A percentile compares a stretch with the other conserved stretches of the same genome.
phyloP scores from a whole-genome alignment of 2,329 filamentous ascomycete species.

The Stagonosporopsis rhizophila region DNA sequence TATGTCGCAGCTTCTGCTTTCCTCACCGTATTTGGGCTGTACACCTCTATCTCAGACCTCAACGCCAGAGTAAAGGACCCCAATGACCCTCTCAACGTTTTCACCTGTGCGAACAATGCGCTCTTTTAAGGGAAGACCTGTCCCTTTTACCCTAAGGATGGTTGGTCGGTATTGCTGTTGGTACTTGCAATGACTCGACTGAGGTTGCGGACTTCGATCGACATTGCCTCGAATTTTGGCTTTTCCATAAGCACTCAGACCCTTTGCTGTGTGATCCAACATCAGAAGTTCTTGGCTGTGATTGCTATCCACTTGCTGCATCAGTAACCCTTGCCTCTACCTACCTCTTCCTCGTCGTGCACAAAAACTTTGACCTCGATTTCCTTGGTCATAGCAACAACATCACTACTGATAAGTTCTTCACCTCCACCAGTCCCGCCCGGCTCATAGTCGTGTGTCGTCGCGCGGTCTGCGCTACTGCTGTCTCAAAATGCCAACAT shows the following conservation, averaged over 20 bases:
- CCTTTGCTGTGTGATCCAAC: too few species aligned
- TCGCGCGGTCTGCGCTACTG: not conserved
- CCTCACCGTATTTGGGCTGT: slow-evolving; percentile 9
- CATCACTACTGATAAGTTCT: slow-evolving; percentile 14
- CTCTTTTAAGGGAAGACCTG: not conserved
- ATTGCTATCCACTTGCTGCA: not conserved
- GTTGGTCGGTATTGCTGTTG: too few species aligned
- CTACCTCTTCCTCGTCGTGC: not conserved
- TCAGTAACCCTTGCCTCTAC: not conserved
- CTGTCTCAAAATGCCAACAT: slow-evolving; percentile 9
- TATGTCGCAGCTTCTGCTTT: slow-evolving; percentile 1
- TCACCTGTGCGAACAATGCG: slow-evolving; percentile 14
- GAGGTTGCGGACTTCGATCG: not conserved
- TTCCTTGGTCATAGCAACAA: slow-evolving; percentile 14
- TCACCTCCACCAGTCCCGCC: slow-evolving; percentile 11
- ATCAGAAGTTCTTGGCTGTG: not conserved
- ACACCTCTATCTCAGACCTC: slow-evolving; percentile 9
- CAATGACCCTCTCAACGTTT: slow-evolving; percentile 3
- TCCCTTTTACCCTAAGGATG: too few species aligned
- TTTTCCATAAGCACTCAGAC: not conserved
- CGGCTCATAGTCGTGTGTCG: not conserved
- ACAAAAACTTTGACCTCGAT: slow-evolving; percentile 5
- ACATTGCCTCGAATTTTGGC: not conserved
- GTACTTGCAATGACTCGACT: too few species aligned
- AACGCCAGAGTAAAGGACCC: slow-evolving; percentile 8